Evolutionary conservation across 495 filamentous ascomycete species (phyloP), one percentile per base, ranked within the genome.

Genomic region (Stereocaulon alpinum): DNA sequence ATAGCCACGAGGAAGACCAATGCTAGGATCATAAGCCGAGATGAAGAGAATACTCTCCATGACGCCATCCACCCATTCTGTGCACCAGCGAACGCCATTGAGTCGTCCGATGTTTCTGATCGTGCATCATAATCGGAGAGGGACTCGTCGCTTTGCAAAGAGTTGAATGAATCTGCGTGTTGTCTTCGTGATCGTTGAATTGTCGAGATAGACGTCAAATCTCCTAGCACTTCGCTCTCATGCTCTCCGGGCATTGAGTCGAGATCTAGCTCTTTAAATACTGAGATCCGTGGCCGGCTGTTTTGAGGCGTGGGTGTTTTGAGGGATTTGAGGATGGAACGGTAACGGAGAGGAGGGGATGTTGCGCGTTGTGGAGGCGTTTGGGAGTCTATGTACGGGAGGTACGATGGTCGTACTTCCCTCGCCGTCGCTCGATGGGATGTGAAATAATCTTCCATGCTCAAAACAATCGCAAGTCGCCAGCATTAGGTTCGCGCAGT

Each of bases 1-100:
- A 68, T 48, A 14, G 50, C 55, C 44, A 68, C 47, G 5, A 64
- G 27, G 12, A 69, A 18, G 18, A 63, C 22, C 17, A 68, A 55
- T 24, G 64, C 64, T 34, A 66, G 47, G 6, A 61, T 42, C 47
- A 60, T 58, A 3, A 68, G 55, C 55, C 66, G 58, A 27, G 59
- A 43, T 6, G 55, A 59, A 10, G 42, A 52, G 49, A 55, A 43
- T 22, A 34, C 30, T 24, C 48, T 34, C 37, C 44, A 51, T 27
- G 56, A 54, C 11, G 12, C 53, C 22, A 30, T 43, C 50, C 49
- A 60, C 18, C 30, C 40, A 15, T 55, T 60, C 17, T 47, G 24
- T 20, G 47, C 17, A 40, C 17, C 18, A 22, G 18, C 2, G 15
- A 45, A 29, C 18, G 47, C 24, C 6, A 12, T 52, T n/a, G 18